Conservation (phyloP, 495 filamentous ascomycete genomes). For the Chlorociboria aeruginascens region DNA sequence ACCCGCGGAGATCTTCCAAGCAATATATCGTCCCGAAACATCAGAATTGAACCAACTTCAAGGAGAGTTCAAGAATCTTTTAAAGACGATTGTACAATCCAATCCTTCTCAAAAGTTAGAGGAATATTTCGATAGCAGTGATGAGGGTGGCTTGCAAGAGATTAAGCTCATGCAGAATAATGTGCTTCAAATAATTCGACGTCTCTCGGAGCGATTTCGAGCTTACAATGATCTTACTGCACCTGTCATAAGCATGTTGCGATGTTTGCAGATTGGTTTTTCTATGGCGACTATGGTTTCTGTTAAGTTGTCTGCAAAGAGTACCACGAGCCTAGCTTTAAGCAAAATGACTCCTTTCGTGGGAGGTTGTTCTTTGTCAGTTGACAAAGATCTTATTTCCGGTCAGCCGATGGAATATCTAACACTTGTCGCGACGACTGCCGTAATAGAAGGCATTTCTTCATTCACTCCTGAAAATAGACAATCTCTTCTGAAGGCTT, state of each 20-base stretch:
- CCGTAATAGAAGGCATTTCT: slow-evolving; percentile 28
- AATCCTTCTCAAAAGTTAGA: slow-evolving; percentile 28
- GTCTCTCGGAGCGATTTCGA: slow-evolving; percentile 54
- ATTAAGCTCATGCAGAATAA: slow-evolving; percentile 55
- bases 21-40: slow-evolving; percentile 54
- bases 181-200: slow-evolving; percentile 49
- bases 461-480: slow-evolving; percentile 24
- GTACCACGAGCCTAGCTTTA: slow-evolving; percentile 4
- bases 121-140: slow-evolving; percentile 8
- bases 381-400: slow-evolving; percentile 15
- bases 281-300: slow-evolving; percentile 39
- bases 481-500: slow-evolving; percentile 34
- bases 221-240: slow-evolving; percentile 75
- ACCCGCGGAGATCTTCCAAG: slow-evolving; percentile 35
- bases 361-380: slow-evolving; percentile 29
- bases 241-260: slow-evolving; percentile 70
- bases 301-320: slow-evolving; percentile 13
- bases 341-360: slow-evolving; percentile 51
- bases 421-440: slow-evolving; percentile 24
- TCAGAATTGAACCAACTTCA: slow-evolving; percentile 65
- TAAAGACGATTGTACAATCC: slow-evolving; percentile 49
- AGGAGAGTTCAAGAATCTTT: slow-evolving; percentile 65
- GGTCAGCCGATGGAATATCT: slow-evolving; percentile 38
- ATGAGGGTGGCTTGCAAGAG: slow-evolving; percentile 24
- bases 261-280: slow-evolving; percentile 66